phyloP scores from a whole-genome alignment of 352 stramenopile species.

The Aphanomyces stellatus region DNA sequence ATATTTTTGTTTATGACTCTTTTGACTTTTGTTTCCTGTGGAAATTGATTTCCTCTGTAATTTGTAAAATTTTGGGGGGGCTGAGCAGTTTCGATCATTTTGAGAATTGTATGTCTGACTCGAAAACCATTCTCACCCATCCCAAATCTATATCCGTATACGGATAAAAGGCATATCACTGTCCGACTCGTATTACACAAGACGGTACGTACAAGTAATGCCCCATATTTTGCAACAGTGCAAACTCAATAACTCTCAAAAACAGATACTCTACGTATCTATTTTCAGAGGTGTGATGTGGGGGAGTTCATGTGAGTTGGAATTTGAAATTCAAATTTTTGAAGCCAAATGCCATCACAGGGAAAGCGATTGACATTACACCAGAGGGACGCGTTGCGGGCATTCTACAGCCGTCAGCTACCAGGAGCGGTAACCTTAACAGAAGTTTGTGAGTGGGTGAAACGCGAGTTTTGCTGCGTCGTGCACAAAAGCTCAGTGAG shows the following conservation, averaged over 20 bases:
- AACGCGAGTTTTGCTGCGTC: neutral
- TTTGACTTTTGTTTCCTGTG: no score
- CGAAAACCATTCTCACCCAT: no score
- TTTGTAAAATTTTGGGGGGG: no score
- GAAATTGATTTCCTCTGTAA: no score
- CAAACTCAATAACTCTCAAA: neutral
- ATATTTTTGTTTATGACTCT: no score
- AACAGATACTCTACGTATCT: no score
- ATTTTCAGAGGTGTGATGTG: neutral
- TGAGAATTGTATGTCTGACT: no score
- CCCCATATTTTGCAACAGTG: neutral
- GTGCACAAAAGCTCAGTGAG: neutral
- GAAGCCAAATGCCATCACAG: neutral
- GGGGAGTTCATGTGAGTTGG: neutral
- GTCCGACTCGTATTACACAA: no score
- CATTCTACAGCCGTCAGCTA: neutral
- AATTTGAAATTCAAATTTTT: neutral
- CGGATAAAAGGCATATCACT: no score
- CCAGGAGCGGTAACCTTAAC: neutral
- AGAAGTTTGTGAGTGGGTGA: neutral
- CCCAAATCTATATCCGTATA: no score
- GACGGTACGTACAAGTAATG: no score
- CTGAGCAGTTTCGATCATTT: no score
- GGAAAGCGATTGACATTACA: neutral
- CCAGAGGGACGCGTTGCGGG: neutral